These are phyloP conservation scores for Pleurotus platypus DNA, from an alignment of 768 basidiomycete species.

Conservation along the genomic window DNA sequence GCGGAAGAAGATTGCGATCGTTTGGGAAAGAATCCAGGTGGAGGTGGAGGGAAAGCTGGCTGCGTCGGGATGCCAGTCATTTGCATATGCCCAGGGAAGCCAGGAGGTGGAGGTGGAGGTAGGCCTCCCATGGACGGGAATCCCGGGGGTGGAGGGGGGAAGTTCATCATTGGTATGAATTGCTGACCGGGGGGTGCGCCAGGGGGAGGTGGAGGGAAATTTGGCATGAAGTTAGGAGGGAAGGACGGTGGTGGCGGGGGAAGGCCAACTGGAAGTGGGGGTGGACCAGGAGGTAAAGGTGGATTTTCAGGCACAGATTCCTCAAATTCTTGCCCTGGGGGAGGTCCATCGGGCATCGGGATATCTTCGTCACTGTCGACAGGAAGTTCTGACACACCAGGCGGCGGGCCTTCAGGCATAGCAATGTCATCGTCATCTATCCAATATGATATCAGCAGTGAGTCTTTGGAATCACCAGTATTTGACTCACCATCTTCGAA, in stretches of 20 bases:
- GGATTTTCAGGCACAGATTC: constrained; percentile 18
- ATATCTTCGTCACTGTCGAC: constrained; percentile 86
- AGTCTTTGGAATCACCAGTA: neutral
- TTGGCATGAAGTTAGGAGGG: constrained; percentile 10
- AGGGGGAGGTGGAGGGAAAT: constrained; percentile 24
- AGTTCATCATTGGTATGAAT: too few relatives aligned
- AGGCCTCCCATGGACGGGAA: constrained; percentile 22
- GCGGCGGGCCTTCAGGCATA: constrained; percentile 66
- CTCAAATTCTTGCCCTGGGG: constrained; percentile 35
- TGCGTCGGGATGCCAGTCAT: constrained; percentile 18
- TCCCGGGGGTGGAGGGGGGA: constrained; percentile 17
- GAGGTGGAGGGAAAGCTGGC: constrained; percentile 33
- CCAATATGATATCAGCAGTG: neutral
- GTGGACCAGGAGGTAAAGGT: constrained; percentile 15
- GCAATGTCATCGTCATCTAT: constrained; percentile 56
- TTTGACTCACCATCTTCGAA: constrained; percentile 33
- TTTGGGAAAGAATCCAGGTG: constrained; percentile 65
- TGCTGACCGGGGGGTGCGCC: constrained; percentile 15
- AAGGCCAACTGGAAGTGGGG: constrained; percentile 21
- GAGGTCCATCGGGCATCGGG: constrained; percentile 83
- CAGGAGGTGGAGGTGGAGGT: constrained; percentile 16
- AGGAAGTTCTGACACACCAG: constrained; percentile 44
- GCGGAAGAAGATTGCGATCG: constrained; percentile 46
- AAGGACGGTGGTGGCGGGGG: constrained; percentile 27
- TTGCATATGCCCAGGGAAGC: constrained; percentile 9